Base-by-base conservation (phyloP, 2,329 filamentous ascomycete species). In the Talaromyces sp. region DNA sequence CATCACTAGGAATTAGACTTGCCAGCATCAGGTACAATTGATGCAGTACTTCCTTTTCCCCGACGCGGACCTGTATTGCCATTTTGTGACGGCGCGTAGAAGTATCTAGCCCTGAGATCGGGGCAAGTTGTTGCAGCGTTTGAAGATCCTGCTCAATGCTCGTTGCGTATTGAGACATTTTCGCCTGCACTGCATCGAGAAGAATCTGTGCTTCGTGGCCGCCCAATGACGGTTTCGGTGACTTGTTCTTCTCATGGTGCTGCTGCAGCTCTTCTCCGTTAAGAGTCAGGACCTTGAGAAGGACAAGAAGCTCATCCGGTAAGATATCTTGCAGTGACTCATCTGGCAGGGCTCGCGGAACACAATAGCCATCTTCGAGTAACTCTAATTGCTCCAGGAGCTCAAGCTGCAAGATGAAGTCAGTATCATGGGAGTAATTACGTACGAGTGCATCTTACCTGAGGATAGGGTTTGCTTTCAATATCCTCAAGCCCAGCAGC, bases 331-430 rank as follows among this genome's bases (percentile, higher is more conserved):
- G 52, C 27, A 78, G 61, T 7, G 68, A 52, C 53, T 69, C 65
- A 8, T 69, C 65, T 23, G 64, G 36, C 1, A 68, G 66, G 5
- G 75, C 72, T 34, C 73, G 70, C 3, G 71, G 67, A 47, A 91
- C 80, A 54, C 92, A 87, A 66, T 93, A 92, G 18, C 84, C 86
- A 40, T 93, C 89, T 59, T 95, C 91, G 3, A 91, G 75, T 9
- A 92, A 80, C 47, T 79, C 83, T 60, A 83, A 71, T 27, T 89
- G 86, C 6, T 87, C 83, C 12, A 91, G 83, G 31, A 90, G 81
- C 52, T 80, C 76, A 28, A 84, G 70, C 67, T 74, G 56, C 27
- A 31, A 12, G 28, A n/a, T 31, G 10, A 33, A 34, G 61, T 70
- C 63, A 69, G 65, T 42, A 57, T 58, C 9, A 42, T 58, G 36